Percentiles rank a stretch among this genome's conserved stretches.
Evolutionary conservation across 306 rosid genomes (phyloP).

Genomic region (Clitoria ternatea): DNA sequence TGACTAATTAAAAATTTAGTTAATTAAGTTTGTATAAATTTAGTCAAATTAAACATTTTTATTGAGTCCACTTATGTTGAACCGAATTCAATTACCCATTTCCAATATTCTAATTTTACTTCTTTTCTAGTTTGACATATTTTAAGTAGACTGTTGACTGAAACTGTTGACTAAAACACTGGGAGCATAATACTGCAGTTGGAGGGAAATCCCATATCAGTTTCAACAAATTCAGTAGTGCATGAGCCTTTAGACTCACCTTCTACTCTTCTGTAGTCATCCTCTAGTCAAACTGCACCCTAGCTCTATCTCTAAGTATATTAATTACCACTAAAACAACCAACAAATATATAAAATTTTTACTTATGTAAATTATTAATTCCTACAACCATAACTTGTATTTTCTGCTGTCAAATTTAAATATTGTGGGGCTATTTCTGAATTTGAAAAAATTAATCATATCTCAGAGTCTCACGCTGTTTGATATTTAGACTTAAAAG

Average conservation of each 20-base stretch:
- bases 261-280: slow-evolving; percentile 65
- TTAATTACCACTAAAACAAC: background rate
- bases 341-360: slow-evolving; percentile 2
- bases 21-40: too few species aligned
- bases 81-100: too few species aligned
- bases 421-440: background rate
- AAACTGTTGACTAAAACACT: slow-evolving; percentile 58
- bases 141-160: too few species aligned
- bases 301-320: background rate
- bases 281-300: slow-evolving; percentile 33
- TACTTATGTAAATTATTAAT: slow-evolving; percentile 21
- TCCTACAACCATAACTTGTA: slow-evolving; percentile 24
- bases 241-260: slow-evolving; percentile 78
- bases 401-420: background rate
- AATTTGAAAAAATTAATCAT: background rate
- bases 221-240: slow-evolving; percentile 80
- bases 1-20: too few species aligned
- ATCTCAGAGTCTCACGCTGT: too few species aligned
- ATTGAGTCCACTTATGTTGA: too few species aligned
- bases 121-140: too few species aligned
- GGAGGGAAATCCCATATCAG: slow-evolving; percentile 63
- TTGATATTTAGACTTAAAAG: too few species aligned
- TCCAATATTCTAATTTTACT: too few species aligned
- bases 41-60: too few species aligned
- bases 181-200: slow-evolving; percentile 72